phyloP scores from a whole-genome alignment of 2,329 filamentous ascomycete genomes.

The Emergomyces africanus region DNA sequence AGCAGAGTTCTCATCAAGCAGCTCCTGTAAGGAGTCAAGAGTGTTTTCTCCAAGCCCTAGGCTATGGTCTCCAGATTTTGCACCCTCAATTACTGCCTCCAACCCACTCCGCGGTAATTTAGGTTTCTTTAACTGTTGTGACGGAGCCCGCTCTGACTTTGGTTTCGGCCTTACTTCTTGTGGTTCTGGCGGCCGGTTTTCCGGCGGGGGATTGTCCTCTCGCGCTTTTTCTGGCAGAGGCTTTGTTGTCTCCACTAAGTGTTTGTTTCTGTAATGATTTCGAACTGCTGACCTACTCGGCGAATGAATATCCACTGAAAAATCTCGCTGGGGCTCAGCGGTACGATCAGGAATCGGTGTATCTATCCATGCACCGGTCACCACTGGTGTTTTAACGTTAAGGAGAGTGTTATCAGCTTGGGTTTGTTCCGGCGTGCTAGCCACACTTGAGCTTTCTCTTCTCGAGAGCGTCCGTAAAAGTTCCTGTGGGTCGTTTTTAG shows the following conservation, averaged over 20 bases:
- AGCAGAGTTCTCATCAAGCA: conserved; percentile 22
- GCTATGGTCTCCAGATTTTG: conserved; percentile 25
- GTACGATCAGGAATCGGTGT: conserved; percentile 31
- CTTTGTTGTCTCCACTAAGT: not conserved
- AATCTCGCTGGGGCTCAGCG: conserved; percentile 13
- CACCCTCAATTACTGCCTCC: conserved; percentile 29
- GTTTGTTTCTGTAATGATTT: not conserved
- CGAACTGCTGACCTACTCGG: conserved; percentile 7
- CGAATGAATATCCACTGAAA: conserved; percentile 16
- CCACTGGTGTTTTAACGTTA: conserved; percentile 32
- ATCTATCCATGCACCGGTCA: conserved; percentile 35
- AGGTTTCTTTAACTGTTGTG: conserved; percentile 19
- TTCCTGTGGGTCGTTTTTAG: conserved; percentile 27
- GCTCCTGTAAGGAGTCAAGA: conserved; percentile 31
- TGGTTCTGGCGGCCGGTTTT: not conserved
- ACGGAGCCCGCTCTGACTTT: conserved; percentile 12
- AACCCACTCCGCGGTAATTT: conserved; percentile 31
- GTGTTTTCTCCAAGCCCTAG: conserved; percentile 32
- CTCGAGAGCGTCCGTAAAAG: conserved; percentile 31
- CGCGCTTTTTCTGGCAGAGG: not conserved
- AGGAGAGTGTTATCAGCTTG: conserved; percentile 18
- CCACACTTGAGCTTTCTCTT: conserved; percentile 22
- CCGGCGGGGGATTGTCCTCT: not conserved
- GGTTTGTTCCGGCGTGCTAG: conserved; percentile 25
- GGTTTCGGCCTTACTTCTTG: not conserved